Evolutionary conservation across 106 monocot genomes (phyloP).

Genomic region (Phalaenopsis aphrodite): DNA sequence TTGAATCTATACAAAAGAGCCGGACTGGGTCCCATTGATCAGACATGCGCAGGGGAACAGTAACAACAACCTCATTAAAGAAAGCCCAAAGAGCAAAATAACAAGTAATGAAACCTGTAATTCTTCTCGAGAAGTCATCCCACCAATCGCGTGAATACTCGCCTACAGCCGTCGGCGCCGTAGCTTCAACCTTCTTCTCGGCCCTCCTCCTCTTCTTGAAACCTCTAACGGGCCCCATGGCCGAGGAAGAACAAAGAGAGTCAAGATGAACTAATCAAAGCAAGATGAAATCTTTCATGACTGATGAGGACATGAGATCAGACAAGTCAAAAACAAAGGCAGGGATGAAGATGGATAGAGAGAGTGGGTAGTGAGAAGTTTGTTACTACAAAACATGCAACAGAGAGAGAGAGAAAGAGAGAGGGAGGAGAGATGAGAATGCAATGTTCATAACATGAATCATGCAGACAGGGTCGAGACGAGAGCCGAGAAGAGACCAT

Average conservation of each 20-base stretch:
- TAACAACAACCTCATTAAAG: constrained; percentile 6
- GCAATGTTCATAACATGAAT: not conserved
- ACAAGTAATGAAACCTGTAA: constrained; percentile 7
- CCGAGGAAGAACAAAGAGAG: constrained; percentile 4
- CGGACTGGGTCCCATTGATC: constrained; percentile 6
- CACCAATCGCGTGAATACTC: constrained; percentile 15
- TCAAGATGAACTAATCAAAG: not conserved
- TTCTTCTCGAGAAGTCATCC: constrained; percentile 21
- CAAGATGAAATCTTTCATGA: constrained; percentile 7
- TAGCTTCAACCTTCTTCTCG: constrained; percentile 9
- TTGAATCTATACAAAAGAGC: not conserved
- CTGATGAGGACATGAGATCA: not conserved
- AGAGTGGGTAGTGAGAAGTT: constrained; percentile 1
- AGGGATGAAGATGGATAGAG: not conserved
- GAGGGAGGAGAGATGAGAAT: not conserved
- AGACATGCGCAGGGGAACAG: not conserved
- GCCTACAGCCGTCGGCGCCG: not conserved
- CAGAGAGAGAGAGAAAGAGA: not conserved
- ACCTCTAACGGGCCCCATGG: constrained; percentile 20
- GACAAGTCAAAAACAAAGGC: not conserved
- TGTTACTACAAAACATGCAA: constrained; percentile 6
- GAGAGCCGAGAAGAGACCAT: not conserved
- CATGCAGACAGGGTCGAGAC: not conserved
- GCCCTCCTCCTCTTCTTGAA: constrained; percentile 16
- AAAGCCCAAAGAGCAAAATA: not conserved